These are phyloP conservation scores for Nakataea oryzae DNA, from an alignment of 2,329 filamentous ascomycete species.

Conservation along the genomic window DNA sequence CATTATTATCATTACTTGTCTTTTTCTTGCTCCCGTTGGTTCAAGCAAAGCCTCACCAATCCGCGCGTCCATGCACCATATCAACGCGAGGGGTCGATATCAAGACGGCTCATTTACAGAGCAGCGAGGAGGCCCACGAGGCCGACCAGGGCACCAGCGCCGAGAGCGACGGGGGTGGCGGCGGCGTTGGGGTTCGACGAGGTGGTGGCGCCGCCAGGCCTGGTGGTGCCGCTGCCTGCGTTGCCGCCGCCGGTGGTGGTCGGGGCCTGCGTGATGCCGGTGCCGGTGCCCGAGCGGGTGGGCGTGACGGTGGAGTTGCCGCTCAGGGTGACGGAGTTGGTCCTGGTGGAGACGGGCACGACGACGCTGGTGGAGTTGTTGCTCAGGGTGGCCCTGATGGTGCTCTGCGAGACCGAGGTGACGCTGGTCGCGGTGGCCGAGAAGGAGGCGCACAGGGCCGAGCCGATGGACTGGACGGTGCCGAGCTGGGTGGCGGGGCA, in stretches of 20 bases:
- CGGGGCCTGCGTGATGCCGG: neutral
- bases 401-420: neutral
- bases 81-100: neutral
- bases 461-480: slow-evolving; percentile 18
- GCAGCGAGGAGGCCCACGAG: neutral
- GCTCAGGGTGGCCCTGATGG: neutral
- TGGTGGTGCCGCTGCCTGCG: neutral
- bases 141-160: neutral
- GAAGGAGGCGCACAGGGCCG: slow-evolving; percentile 15
- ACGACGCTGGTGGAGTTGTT: neutral
- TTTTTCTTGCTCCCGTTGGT: neutral
- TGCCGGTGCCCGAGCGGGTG: neutral
- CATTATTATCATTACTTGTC: neutral
- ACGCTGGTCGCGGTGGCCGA: neutral
- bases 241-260: neutral
- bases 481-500: slow-evolving; percentile 18
- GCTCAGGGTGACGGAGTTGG: neutral
- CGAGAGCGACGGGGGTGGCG: neutral
- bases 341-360: neutral
- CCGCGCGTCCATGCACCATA: too few relatives aligned
- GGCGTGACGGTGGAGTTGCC: neutral
- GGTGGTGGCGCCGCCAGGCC: neutral
- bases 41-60: too few relatives aligned
- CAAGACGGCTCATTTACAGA: neutral
- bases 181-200: neutral